Percentiles rank a stretch among this genome's conserved stretches.
Conservation (phyloP, 2,329 filamentous ascomycete species). For the Aspergillus neotritici region DNA sequence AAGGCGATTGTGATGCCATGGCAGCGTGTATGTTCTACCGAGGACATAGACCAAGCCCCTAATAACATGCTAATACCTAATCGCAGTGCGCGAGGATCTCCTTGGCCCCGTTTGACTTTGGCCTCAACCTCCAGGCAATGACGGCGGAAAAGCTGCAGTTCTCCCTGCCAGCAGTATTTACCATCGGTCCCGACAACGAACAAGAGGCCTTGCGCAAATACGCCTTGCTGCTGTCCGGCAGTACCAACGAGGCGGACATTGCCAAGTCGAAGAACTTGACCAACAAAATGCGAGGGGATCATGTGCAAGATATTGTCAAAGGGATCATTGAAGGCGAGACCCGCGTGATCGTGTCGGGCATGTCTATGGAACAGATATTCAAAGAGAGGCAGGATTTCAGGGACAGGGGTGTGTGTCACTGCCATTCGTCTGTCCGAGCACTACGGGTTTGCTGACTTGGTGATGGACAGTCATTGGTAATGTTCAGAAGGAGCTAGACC, state of each 20-base stretch:
- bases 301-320: conserved; percentile 80
- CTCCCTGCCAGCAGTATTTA: conserved; percentile 75
- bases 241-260: conserved; percentile 42
- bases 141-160: conserved; percentile 84
- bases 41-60: too few species aligned
- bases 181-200: conserved; percentile 73
- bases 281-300: conserved; percentile 48
- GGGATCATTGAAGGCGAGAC: conserved; percentile 88
- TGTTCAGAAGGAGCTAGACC: conserved; percentile 71
- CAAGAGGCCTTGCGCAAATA: conserved; percentile 69
- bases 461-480: conserved; percentile 58
- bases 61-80: neutral
- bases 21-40: conserved; percentile 47
- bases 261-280: conserved; percentile 33
- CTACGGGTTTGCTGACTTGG: conserved; percentile 15
- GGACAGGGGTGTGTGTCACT: conserved; percentile 50
- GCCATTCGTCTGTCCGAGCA: neutral
- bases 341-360: conserved; percentile 72
- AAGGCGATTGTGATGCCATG: conserved; percentile 67
- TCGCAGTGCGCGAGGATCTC: conserved; percentile 33
- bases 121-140: conserved; percentile 79
- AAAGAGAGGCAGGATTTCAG: conserved; percentile 72
- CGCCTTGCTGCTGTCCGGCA: conserved; percentile 68
- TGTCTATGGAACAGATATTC: conserved; percentile 93
- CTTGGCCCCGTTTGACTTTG: conserved; percentile 62